A percentile compares a stretch with the other conserved stretches of the same genome.
Conservation (phyloP, 2,329 filamentous ascomycete genomes). For the Claviceps quebecensis region DNA sequence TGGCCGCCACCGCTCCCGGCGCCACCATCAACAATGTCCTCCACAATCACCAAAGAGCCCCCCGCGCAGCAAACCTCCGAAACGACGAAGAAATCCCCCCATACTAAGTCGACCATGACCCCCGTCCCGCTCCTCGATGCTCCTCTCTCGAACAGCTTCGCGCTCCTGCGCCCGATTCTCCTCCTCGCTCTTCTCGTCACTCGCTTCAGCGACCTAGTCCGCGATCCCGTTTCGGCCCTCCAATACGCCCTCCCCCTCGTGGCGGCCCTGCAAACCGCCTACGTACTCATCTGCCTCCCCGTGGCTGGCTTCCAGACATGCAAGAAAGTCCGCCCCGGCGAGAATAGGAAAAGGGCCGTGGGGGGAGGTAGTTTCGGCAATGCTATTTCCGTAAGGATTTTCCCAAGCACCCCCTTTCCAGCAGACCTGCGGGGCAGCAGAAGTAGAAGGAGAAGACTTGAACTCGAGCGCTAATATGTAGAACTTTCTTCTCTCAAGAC, state of each 20-base stretch:
- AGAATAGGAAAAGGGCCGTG: slow-evolving; percentile 34
- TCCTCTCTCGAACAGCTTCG: slow-evolving; percentile 33
- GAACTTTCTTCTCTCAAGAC: slow-evolving; percentile 19
- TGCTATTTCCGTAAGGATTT: background rate
- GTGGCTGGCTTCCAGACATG: slow-evolving; percentile 34
- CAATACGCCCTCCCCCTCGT: slow-evolving; percentile 46
- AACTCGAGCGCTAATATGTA: background rate
- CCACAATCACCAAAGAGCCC: slow-evolving; percentile 18
- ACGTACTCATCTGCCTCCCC: slow-evolving; percentile 50
- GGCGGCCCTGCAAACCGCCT: slow-evolving; percentile 47
- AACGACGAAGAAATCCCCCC: slow-evolving; percentile 10
- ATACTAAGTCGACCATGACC: slow-evolving; percentile 14
- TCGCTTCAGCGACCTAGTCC: slow-evolving; percentile 53
- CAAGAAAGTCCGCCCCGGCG: slow-evolving; percentile 38
- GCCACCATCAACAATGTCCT: slow-evolving; percentile 26
- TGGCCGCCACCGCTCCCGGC: slow-evolving; percentile 11
- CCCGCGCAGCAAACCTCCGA: slow-evolving; percentile 15
- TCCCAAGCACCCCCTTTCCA: no score
- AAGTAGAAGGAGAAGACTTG: background rate
- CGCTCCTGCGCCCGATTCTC: slow-evolving; percentile 53
- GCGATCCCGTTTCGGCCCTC: slow-evolving; percentile 53
- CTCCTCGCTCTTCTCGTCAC: slow-evolving; percentile 50
- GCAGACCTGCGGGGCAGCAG: background rate
- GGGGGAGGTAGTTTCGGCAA: background rate
- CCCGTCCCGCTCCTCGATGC: slow-evolving; percentile 25